Evolutionary conservation across 257 asterid species (phyloP).

Genomic region (Capsicum chinense): DNA sequence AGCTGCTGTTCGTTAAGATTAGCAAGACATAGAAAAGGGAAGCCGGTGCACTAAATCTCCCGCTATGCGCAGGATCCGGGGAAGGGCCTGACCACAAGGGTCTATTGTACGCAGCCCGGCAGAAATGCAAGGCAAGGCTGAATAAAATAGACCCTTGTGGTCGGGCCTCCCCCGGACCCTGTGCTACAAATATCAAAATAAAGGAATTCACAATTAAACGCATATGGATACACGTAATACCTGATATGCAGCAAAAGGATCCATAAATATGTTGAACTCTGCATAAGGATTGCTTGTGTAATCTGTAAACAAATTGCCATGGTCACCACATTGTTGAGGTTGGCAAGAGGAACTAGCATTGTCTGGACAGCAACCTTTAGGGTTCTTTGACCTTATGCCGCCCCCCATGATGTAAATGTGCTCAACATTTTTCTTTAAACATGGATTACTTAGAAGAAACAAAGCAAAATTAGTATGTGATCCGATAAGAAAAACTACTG

Average conservation of each 20-base stretch:
- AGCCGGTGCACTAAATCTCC: too few species aligned
- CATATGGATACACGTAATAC: conserved; percentile 35
- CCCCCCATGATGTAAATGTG: conserved; percentile 88
- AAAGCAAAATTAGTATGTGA: conserved; percentile 65
- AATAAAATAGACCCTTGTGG: too few species aligned
- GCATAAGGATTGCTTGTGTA: conserved; percentile 76
- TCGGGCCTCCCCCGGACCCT: too few species aligned
- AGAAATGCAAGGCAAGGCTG: too few species aligned
- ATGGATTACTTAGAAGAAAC: conserved; percentile 73
- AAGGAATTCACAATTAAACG: background rate
- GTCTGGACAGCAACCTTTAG: conserved; percentile 70
- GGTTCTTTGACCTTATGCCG: conserved; percentile 68
- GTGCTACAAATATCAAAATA: background rate
- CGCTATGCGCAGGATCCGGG: too few species aligned
- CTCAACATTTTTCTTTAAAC: conserved; percentile 64
- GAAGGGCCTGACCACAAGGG: too few species aligned
- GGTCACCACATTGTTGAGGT: conserved; percentile 66
- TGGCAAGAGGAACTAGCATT: conserved; percentile 55
- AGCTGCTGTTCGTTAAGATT: background rate
- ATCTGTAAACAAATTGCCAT: conserved; percentile 70
- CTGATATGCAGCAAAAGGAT: conserved; percentile 97
- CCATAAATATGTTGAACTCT: conserved; percentile 80
- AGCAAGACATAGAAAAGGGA: background rate
- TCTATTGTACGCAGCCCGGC: too few species aligned
- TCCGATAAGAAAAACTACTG: conserved; percentile 63